A percentile compares a stretch with the other conserved stretches of the same genome.
Evolutionary conservation across 768 basidiomycete species (phyloP).

Genomic region (Kwoniella dendrophila): DNA sequence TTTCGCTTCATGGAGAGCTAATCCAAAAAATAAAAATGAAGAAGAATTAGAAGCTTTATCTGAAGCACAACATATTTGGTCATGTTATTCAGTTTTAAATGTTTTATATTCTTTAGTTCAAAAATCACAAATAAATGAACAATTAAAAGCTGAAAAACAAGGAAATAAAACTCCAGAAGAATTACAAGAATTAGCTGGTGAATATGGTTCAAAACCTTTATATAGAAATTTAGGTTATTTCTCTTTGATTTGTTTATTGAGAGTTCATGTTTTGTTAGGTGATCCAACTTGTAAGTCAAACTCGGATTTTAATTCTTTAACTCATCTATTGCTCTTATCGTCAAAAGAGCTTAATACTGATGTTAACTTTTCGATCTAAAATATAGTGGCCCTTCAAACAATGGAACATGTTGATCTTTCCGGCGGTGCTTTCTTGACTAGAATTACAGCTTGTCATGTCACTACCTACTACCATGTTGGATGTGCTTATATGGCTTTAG

Average conservation of each 20-base stretch:
- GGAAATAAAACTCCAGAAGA: slow-evolving; percentile 81
- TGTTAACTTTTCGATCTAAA: neutral
- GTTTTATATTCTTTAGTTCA: slow-evolving; percentile 98
- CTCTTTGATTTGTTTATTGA: slow-evolving; percentile 88
- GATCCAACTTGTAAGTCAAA: slow-evolving; percentile 63
- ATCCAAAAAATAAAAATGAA: slow-evolving; percentile 75
- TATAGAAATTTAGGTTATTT: slow-evolving; percentile 97
- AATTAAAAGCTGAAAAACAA: slow-evolving; percentile 76
- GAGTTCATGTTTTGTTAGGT: slow-evolving; percentile 93
- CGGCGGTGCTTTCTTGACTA: slow-evolving; percentile 88
- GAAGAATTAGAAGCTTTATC: slow-evolving; percentile 78
- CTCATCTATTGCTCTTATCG: neutral
- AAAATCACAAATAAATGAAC: slow-evolving; percentile 93
- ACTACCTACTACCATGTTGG: slow-evolving; percentile 63
- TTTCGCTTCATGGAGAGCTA: slow-evolving; percentile 88
- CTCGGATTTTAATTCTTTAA: neutral
- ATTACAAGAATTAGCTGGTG: slow-evolving; percentile 83
- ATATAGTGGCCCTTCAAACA: slow-evolving; percentile 84
- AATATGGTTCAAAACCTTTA: slow-evolving; percentile 84
- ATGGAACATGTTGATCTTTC: slow-evolving; percentile 92
- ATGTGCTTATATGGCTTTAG: slow-evolving; percentile 93
- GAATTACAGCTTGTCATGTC: slow-evolving; percentile 96
- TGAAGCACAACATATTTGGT: slow-evolving; percentile 73
- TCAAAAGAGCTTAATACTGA: neutral
- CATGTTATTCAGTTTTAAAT: slow-evolving; percentile 95